phyloP scores from a whole-genome alignment of 371 early-diverging fungal species.

The Entomophthora muscae region DNA sequence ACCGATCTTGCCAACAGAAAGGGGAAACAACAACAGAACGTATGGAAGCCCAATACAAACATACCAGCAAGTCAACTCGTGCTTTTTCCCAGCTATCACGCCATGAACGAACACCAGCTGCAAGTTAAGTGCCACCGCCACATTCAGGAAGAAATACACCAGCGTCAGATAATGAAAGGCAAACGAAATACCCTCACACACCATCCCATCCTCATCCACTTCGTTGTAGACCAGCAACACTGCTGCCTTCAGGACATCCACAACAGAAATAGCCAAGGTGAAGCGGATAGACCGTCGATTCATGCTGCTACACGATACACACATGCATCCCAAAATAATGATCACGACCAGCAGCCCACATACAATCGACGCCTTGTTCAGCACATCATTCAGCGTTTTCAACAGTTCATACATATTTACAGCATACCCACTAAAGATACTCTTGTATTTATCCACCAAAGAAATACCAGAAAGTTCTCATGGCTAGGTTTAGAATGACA shows the following conservation, averaged over 20 bases:
- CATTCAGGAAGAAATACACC: conserved; percentile 2
- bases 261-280: neutral
- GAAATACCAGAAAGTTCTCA: no score
- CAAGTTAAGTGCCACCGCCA: conserved; percentile 3
- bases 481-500: no score
- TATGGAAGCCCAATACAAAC: neutral
- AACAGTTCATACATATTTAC: no score
- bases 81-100: neutral
- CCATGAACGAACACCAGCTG: conserved; percentile 8
- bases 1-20: neutral
- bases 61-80: neutral
- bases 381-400: no score
- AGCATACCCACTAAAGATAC: no score
- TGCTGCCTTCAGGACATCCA: neutral
- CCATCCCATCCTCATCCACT: neutral
- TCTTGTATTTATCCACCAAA: no score
- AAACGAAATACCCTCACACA: neutral
- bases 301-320: neutral
- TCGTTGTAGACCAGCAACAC: neutral
- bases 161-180: neutral
- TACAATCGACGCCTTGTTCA: neutral
- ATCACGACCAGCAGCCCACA: neutral
- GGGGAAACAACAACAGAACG: neutral
- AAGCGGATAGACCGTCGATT: neutral
- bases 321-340: neutral